phyloP scores from a whole-genome alignment of 2,329 filamentous ascomycete genomes.

The Chrysosporium queenslandicum region DNA sequence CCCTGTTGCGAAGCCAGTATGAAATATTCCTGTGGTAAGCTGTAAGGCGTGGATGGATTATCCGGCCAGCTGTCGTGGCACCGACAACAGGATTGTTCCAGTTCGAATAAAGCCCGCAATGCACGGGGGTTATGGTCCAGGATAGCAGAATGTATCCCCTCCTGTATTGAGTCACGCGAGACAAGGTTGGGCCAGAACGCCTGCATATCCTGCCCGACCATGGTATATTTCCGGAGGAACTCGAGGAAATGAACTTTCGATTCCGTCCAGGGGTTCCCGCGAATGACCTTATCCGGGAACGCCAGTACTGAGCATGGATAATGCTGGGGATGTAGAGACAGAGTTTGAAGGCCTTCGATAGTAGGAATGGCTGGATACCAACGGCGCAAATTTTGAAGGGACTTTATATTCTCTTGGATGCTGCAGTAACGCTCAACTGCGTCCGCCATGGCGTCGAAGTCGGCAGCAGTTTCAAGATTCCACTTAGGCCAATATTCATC shows the following conservation, averaged over 20 bases:
- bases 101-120: slow-evolving; percentile 30
- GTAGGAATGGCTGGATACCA: background rate
- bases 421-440: background rate
- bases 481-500: slow-evolving; percentile 17
- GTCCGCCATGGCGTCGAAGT: slow-evolving; percentile 16
- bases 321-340: background rate
- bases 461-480: slow-evolving; percentile 16
- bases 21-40: slow-evolving; percentile 29
- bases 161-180: slow-evolving; percentile 23
- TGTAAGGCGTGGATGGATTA: slow-evolving; percentile 18
- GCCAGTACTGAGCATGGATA: slow-evolving; percentile 1
- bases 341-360: background rate
- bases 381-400: background rate
- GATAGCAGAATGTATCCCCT: slow-evolving; percentile 35
- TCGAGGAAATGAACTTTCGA: slow-evolving; percentile 29
- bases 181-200: background rate
- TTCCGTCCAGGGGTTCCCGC: slow-evolving; percentile 23
- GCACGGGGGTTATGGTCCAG: slow-evolving; percentile 25
- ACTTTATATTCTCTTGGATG: background rate
- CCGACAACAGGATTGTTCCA: slow-evolving; percentile 28
- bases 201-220: background rate
- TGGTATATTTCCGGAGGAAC: slow-evolving; percentile 24
- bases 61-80: slow-evolving; percentile 4
- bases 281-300: slow-evolving; percentile 27
- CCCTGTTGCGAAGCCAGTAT: slow-evolving; percentile 24